Evolutionary conservation across 140 eudicot species (phyloP).

Genomic region (Bidens hawaiensis): DNA sequence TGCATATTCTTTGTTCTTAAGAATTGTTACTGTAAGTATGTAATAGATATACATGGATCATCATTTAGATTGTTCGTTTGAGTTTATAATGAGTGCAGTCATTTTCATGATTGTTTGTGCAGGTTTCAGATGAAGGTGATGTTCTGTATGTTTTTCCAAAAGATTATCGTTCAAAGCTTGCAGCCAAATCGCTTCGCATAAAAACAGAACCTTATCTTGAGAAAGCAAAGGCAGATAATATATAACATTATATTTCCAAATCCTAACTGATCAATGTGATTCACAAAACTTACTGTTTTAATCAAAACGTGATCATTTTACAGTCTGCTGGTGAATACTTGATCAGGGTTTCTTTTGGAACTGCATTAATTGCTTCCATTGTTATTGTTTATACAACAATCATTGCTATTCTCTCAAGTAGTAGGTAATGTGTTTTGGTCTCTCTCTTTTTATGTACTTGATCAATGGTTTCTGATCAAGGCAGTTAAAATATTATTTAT

Average conservation of each 20-base stretch:
- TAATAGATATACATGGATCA: too few relatives aligned
- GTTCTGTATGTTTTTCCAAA: conserved; percentile 76
- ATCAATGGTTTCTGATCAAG: background rate
- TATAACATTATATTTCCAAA: background rate
- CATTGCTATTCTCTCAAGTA: conserved; percentile 59
- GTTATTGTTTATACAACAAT: conserved; percentile 76
- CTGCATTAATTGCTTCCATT: conserved; percentile 76
- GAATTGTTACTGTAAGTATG: too few relatives aligned
- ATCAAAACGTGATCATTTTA: conserved; percentile 14
- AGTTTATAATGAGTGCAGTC: background rate
- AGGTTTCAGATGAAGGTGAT: conserved; percentile 93
- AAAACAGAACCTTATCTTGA: conserved; percentile 67
- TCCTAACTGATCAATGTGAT: background rate
- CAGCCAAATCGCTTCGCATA: conserved; percentile 63
- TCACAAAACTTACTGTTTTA: conserved; percentile 8
- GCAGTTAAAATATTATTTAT: conserved; percentile 9
- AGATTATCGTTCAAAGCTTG: conserved; percentile 67
- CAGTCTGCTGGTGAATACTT: conserved; percentile 79
- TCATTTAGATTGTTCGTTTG: too few relatives aligned
- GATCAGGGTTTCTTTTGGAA: conserved; percentile 76
- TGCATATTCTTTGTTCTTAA: too few relatives aligned
- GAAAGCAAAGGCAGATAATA: conserved; percentile 86
- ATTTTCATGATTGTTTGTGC: conserved; percentile 24
- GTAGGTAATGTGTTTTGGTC: conserved; percentile 40
- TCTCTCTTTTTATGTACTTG: conserved; percentile 2